Conservation (phyloP, 1,284 basidiomycete genomes). For the Pyrrhoderma lamaoense region DNA sequence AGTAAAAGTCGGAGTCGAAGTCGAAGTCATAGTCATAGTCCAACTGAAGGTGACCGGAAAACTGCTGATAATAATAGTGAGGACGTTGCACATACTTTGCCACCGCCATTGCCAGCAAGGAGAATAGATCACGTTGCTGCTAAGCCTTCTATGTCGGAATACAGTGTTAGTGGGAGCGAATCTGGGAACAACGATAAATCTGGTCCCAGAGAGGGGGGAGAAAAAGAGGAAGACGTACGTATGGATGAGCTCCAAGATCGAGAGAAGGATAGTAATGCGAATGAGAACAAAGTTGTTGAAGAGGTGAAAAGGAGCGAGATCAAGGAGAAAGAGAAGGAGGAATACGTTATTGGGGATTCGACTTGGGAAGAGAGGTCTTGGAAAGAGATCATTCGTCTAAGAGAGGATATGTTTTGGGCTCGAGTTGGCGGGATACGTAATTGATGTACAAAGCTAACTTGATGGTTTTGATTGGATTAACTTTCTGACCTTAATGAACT, state of each 20-base stretch:
- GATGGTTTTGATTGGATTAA: too few relatives aligned
- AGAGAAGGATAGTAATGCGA: background rate
- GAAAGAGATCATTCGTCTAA: constrained; percentile 73
- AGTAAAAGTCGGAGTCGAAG: too few relatives aligned
- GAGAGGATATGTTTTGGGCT: constrained; percentile 89
- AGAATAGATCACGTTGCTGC: background rate
- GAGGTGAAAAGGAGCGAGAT: background rate
- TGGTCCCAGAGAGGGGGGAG: too few relatives aligned
- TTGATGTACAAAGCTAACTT: too few relatives aligned
- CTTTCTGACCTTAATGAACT: too few relatives aligned
- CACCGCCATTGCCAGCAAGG: background rate
- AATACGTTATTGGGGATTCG: constrained; percentile 47
- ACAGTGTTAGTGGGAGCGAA: background rate
- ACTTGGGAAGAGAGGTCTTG: constrained; percentile 90
- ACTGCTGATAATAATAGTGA: too few relatives aligned
- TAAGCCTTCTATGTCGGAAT: constrained; percentile 2
- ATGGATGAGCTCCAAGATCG: constrained; percentile 3
- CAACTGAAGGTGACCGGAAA: background rate
- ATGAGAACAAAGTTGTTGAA: background rate
- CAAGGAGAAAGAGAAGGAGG: constrained; percentile 20
- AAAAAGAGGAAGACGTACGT: background rate
- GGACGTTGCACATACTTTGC: background rate
- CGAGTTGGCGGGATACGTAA: constrained; percentile 60
- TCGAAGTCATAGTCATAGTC: too few relatives aligned
- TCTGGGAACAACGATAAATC: background rate